Evolutionary conservation across 2,329 filamentous ascomycete genomes (phyloP), one percentile per base, ranked within the genome.

Genomic region (Epichloe uncinata): DNA sequence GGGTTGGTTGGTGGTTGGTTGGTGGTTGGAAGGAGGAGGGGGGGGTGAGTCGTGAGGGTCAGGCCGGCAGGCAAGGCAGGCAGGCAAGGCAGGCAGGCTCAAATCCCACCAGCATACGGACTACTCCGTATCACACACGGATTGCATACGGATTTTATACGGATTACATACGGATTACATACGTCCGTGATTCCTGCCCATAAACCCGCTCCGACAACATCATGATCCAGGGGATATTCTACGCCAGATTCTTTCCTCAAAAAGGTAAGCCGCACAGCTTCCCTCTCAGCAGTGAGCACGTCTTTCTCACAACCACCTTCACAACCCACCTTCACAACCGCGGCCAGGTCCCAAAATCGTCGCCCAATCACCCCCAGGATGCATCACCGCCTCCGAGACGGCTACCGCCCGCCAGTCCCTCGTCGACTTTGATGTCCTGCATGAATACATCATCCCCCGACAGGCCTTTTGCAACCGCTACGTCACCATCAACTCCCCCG

Each of bases 391-490:
- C 56, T 52, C 62, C 52, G 58, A 69, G 9, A 41, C 36, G 11
- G 7, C 42, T 60, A 56, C 64, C 58, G 50, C 57, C 51, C 69
- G 64, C 48, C 46, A 73, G 11, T 82, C 84, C 3, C 79, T 95
- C 54, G 79, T 96, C 61, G 82, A 89, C 67, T 97, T 95, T 68
- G 80, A 86, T 55, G 82, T 87, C 47, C 78, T 97, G 57, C 86
- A 87, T 15, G 84, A 91, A 63, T 96, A 95, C 71, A 84, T 98
- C 61, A 95, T 98, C 60, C 93, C 93, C 16, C 85, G 87, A 49
- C 88, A 95, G 67, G 86, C 91, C 60, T 93, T 98, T 63, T 95
- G 91, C 75, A 94, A 95, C 65, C 87, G 89, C 55, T 83, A 90
- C 53, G 77, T 97, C 54, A 85, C 85, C 30, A 83, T 94, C 50